phyloP scores from a whole-genome alignment of 306 rosid species.

The Prosopis cineraria region DNA sequence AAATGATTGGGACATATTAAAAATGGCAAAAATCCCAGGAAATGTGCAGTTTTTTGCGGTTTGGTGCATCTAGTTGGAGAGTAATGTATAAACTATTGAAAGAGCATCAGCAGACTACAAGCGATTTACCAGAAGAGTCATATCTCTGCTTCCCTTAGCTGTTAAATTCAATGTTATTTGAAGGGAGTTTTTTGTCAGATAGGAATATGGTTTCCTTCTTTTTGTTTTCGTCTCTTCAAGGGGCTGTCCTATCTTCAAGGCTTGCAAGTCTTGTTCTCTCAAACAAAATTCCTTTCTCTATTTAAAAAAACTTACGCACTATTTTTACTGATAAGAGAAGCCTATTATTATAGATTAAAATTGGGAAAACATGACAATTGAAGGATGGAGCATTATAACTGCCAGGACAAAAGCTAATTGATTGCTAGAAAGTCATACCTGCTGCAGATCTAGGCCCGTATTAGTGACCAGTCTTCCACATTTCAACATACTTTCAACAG shows the following conservation, averaged over 20 bases:
- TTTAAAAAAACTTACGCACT: neutral
- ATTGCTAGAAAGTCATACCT: conserved; percentile 58
- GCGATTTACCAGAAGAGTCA: neutral
- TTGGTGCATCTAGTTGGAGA: neutral
- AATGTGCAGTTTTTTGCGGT: neutral
- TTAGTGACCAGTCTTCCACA: conserved; percentile 70
- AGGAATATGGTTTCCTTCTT: neutral
- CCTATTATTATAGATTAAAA: neutral
- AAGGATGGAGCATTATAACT: conserved; percentile 21
- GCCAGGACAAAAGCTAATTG: conserved; percentile 9
- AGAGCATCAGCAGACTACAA: neutral
- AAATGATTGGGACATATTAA: neutral
- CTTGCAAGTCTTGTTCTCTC: neutral
- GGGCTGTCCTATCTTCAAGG: neutral
- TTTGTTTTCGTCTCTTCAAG: neutral
- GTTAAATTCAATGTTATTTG: neutral
- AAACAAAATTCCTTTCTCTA: neutral
- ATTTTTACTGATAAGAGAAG: neutral
- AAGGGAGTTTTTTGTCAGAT: neutral
- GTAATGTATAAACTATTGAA: neutral
- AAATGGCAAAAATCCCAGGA: neutral
- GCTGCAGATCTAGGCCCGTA: conserved; percentile 85
- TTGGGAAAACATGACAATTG: neutral
- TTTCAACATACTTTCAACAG: conserved; percentile 81
- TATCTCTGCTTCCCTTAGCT: neutral